Conservation (phyloP, 495 filamentous ascomycete genomes). For the Neurospora tetrasperma region DNA sequence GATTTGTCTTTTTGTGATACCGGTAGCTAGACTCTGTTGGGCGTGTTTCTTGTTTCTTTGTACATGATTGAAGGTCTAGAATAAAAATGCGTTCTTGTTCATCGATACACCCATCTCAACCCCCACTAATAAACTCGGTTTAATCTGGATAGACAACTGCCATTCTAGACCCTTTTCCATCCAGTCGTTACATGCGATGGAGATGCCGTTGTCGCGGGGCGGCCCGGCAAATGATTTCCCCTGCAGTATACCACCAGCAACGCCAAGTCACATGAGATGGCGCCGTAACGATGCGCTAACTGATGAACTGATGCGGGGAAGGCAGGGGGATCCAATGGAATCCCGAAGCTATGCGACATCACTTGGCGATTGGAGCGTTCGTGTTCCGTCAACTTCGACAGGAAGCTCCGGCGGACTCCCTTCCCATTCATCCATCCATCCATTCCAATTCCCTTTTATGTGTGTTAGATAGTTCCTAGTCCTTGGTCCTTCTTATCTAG, state of each 20-base stretch:
- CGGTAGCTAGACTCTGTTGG: not conserved
- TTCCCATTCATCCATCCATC: not conserved
- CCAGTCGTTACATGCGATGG: not conserved
- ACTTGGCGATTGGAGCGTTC: not conserved
- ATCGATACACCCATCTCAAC: not conserved
- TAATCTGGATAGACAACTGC: not conserved
- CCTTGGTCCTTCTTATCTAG: not conserved
- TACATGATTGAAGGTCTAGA: not conserved
- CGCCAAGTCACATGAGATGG: not conserved
- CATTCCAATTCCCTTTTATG: not conserved
- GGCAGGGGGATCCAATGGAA: conserved; percentile 1
- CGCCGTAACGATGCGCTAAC: not conserved
- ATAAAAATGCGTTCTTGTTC: not conserved
- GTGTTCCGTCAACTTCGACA: not conserved
- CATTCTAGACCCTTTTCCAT: not conserved
- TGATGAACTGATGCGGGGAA: not conserved
- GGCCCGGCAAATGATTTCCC: not conserved
- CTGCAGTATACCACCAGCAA: not conserved
- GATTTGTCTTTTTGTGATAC: not conserved
- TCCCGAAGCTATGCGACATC: conserved; percentile 22
- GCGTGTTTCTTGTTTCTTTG: not conserved
- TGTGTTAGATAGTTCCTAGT: not conserved
- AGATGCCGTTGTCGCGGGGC: not conserved
- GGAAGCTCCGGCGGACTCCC: not conserved
- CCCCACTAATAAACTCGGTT: not conserved